These are phyloP conservation scores for Lactarius vividus DNA, from an alignment of 768 basidiomycete genomes.

Conservation along the genomic window DNA sequence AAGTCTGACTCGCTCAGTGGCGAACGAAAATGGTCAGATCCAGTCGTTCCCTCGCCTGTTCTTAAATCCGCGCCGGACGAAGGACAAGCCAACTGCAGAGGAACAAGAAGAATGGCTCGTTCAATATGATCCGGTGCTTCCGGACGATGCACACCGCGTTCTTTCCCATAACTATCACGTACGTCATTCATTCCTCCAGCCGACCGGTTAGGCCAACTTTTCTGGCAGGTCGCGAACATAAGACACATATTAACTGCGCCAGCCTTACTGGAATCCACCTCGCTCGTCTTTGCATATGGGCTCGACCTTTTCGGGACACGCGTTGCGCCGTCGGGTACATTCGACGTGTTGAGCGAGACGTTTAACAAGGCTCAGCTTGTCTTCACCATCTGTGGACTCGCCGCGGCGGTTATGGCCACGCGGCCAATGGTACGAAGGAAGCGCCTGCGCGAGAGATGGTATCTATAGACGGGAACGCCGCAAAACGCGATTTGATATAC, in stretches of 20 bases:
- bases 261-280: constrained; percentile 87
- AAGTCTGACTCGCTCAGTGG: constrained; percentile 48
- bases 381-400: constrained; percentile 71
- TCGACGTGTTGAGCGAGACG: constrained; percentile 86
- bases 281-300: constrained; percentile 81
- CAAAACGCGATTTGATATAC: not conserved
- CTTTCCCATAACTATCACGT: constrained; percentile 59
- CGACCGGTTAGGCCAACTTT: not conserved
- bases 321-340: constrained; percentile 82
- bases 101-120: constrained; percentile 86
- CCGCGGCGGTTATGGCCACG: constrained; percentile 71
- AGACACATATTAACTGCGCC: constrained; percentile 73
- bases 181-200: constrained; percentile 23
- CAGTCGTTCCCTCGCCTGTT: constrained; percentile 68
- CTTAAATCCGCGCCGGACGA: constrained; percentile 82
- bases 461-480: constrained; percentile 38
- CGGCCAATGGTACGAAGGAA: constrained; percentile 79
- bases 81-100: constrained; percentile 65
- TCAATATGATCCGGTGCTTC: constrained; percentile 78
- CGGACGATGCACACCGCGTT: constrained; percentile 59
- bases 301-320: constrained; percentile 88
- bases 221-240: constrained; percentile 63
- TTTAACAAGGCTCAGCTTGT: constrained; percentile 94
- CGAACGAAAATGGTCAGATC: constrained; percentile 70
- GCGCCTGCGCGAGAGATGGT: constrained; percentile 69